Conservation (phyloP, 2,329 filamentous ascomycete genomes). For the Aspergillus unguis region DNA sequence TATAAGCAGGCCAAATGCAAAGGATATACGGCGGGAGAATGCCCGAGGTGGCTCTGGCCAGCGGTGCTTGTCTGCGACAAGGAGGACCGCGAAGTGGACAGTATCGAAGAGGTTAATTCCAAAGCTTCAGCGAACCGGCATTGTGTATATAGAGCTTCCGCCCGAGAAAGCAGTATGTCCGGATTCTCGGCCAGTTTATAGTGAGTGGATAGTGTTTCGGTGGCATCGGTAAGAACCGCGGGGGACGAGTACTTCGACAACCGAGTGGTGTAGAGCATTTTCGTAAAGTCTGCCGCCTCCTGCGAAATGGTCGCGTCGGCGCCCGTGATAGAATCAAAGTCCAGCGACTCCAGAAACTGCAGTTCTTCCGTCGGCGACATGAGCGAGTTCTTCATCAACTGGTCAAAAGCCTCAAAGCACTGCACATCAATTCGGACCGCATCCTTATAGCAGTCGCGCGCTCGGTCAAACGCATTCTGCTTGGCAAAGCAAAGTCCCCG, state of each 20-base stretch:
- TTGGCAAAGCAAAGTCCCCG: constrained; percentile 92
- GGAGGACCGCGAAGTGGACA: constrained; percentile 82
- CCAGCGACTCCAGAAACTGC: constrained; percentile 79
- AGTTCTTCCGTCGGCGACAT: constrained; percentile 88
- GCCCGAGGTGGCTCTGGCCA: constrained; percentile 40
- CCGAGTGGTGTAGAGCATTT: constrained; percentile 92
- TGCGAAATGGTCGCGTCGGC: constrained; percentile 67
- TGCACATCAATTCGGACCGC: constrained; percentile 95
- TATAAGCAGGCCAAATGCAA: constrained; percentile 88
- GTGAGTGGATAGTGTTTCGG: constrained; percentile 87
- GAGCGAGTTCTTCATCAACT: constrained; percentile 93
- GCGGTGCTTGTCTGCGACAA: constrained; percentile 48
- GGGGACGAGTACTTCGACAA: constrained; percentile 94
- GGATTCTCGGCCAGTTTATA: constrained; percentile 84
- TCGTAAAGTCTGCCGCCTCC: constrained; percentile 89
- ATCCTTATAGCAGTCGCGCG: constrained; percentile 98
- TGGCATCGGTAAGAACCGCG: constrained; percentile 74
- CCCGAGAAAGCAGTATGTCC: constrained; percentile 83
- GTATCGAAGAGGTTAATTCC: constrained; percentile 75
- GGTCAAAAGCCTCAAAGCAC: constrained; percentile 97
- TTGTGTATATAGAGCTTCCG: constrained; percentile 89
- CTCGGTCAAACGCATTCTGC: constrained; percentile 93
- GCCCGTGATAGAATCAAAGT: constrained; percentile 79
- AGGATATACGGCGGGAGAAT: constrained; percentile 65
- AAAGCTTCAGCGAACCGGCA: constrained; percentile 89